Evolutionary conservation across 2,329 filamentous ascomycete species (phyloP).

Genomic region (Hymenotorrendiella dingleyae): DNA sequence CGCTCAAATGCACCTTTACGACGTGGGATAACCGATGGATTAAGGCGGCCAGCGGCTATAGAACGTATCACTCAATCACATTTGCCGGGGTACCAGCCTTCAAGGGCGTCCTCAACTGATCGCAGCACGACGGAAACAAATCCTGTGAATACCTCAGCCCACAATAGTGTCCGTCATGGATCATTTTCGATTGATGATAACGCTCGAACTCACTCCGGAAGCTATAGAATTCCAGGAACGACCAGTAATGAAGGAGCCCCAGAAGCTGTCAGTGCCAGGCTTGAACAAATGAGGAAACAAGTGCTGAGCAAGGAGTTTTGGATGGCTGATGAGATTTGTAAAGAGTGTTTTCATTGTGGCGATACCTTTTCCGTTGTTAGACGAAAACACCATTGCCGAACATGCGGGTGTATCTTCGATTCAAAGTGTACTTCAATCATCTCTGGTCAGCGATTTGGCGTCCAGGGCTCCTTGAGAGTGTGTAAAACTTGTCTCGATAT

Average conservation of each 20-base stretch:
- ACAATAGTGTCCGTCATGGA: conserved; percentile 51
- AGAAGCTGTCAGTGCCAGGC: conserved; percentile 52
- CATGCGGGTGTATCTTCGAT: conserved; percentile 97
- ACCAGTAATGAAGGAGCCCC: conserved; percentile 50
- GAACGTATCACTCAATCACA: conserved; percentile 38
- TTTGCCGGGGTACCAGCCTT: conserved; percentile 40
- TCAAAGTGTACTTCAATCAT: conserved; percentile 93
- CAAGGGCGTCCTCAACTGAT: conserved; percentile 54
- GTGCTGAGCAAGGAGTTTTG: conserved; percentile 93
- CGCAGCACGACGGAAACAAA: conserved; percentile 51
- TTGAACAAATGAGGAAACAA: conserved; percentile 73
- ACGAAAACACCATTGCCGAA: conserved; percentile 92
- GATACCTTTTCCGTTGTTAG: conserved; percentile 89
- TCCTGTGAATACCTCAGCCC: conserved; percentile 51
- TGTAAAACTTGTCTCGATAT: conserved; percentile 91
- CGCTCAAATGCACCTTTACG: conserved; percentile 23
- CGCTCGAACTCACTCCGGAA: conserved; percentile 35
- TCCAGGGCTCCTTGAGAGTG: conserved; percentile 76
- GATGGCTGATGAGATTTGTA: conserved; percentile 99
- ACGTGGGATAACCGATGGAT: conserved; percentile 19
- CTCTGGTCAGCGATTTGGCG: conserved; percentile 79
- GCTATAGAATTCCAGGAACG: conserved; percentile 49
- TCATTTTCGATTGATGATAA: conserved; percentile 46
- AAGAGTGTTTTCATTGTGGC: conserved; percentile 91
- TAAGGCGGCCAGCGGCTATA: conserved; percentile 31